phyloP scores from a whole-genome alignment of 345 rosid genomes.

The Orychophragmus violaceus region DNA sequence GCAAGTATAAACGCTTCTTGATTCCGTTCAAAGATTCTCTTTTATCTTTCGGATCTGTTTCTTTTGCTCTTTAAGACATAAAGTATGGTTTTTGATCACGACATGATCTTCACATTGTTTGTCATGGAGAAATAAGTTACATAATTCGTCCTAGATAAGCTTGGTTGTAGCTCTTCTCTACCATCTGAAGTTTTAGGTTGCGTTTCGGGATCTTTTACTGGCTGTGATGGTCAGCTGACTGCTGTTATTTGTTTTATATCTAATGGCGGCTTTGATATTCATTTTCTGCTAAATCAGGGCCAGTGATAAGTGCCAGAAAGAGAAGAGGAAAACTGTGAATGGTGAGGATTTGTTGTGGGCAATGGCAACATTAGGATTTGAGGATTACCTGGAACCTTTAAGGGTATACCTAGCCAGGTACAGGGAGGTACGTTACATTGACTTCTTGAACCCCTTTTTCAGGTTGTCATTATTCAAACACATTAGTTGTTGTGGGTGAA shows the following conservation, averaged over 20 bases:
- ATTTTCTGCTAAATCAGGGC: constrained; percentile 39
- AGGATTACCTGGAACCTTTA: constrained; percentile 58
- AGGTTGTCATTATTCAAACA: not conserved
- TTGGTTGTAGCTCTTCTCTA: not conserved
- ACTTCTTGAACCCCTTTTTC: not conserved
- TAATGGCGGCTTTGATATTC: not conserved
- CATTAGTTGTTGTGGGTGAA: not conserved
- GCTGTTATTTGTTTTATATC: not conserved
- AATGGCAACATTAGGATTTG: constrained; percentile 71
- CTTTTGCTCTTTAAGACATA: not conserved
- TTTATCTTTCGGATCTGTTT: not conserved
- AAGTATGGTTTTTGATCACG: not conserved
- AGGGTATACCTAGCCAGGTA: constrained; percentile 55
- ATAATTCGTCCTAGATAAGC: not conserved
- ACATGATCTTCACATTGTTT: not conserved
- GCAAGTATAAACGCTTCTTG: not conserved
- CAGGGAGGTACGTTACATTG: constrained; percentile 43
- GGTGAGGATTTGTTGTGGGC: constrained; percentile 84
- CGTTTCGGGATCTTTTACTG: not conserved
- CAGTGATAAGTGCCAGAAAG: constrained; percentile 61
- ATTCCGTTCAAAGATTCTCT: not conserved
- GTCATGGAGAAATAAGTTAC: not conserved
- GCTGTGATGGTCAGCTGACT: not conserved
- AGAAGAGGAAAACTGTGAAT: constrained; percentile 70
- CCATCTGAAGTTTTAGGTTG: not conserved